Conservation (phyloP, 108 stramenopile species). For the Bacterosira constricta region DNA sequence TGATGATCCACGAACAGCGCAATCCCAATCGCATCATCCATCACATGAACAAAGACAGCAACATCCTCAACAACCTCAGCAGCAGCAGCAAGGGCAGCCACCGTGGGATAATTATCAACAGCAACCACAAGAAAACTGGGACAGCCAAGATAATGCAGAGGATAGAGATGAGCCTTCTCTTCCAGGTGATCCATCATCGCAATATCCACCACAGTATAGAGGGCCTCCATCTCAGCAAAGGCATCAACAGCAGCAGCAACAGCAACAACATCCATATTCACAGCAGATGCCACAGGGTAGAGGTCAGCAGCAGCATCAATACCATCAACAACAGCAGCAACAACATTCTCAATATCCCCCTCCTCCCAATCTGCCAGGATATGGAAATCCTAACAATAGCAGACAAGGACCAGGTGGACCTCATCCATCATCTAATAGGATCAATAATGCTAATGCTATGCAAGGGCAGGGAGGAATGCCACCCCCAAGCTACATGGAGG, state of each 20-base stretch:
- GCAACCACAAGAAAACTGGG: not conserved
- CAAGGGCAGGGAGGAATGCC: not conserved
- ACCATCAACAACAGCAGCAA: too few relatives aligned
- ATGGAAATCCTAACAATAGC: not conserved
- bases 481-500: conserved; percentile 14
- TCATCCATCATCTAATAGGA: conserved; percentile 6
- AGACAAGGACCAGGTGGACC: not conserved
- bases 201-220: not conserved
- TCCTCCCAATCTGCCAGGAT: conserved; percentile 31
- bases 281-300: too few relatives aligned
- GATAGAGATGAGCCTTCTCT: not conserved
- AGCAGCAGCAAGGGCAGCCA: not conserved
- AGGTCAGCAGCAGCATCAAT: too few relatives aligned
- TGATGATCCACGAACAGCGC: not conserved
- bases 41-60: not conserved
- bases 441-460: conserved; percentile 10
- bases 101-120: not conserved
- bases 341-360: conserved; percentile 20
- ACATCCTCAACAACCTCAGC: not conserved
- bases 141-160: not conserved
- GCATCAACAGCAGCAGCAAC: conserved; percentile 10
- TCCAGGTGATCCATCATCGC: not conserved
- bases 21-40: conserved; percentile 3
- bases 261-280: not conserved
- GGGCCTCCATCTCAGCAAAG: not conserved